Percentiles rank a stretch among this genome's conserved stretches.
Evolutionary conservation across 2,329 filamentous ascomycete species (phyloP).

Genomic region (Sporothrix protearum): DNA sequence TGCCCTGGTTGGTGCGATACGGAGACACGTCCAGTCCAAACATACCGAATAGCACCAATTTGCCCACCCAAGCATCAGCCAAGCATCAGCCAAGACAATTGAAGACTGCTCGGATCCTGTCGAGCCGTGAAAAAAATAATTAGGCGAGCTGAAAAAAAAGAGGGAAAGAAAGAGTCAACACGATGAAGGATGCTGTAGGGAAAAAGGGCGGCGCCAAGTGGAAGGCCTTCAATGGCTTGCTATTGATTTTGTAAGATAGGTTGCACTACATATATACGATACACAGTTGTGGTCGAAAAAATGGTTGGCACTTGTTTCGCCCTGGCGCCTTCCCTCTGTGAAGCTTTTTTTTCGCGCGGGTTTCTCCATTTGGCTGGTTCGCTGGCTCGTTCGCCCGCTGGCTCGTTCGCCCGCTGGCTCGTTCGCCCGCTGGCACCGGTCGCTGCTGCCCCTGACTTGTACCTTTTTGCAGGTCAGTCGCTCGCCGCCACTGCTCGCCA

Average conservation of each 20-base stretch:
- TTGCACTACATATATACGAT: too few relatives aligned
- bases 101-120: neutral
- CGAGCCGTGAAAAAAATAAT: neutral
- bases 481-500: neutral
- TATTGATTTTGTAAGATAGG: neutral
- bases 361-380: conserved; percentile 12
- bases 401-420: neutral
- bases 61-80: neutral
- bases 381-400: neutral
- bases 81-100: neutral
- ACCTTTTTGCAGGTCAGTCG: neutral
- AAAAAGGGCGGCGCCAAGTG: conserved; percentile 18
- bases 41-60: neutral
- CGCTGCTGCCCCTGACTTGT: conserved; percentile 5
- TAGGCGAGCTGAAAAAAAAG: conserved; percentile 14
- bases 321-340: neutral
- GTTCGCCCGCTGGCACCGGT: neutral
- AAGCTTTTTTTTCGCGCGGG: neutral
- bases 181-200: neutral
- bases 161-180: too few relatives aligned
- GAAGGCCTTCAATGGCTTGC: neutral
- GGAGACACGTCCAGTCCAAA: neutral
- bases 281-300: neutral
- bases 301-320: neutral
- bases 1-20: conserved; percentile 10